Base-by-base conservation (phyloP, 805 yeast species). In the Ogataea dorogensis region DNA sequence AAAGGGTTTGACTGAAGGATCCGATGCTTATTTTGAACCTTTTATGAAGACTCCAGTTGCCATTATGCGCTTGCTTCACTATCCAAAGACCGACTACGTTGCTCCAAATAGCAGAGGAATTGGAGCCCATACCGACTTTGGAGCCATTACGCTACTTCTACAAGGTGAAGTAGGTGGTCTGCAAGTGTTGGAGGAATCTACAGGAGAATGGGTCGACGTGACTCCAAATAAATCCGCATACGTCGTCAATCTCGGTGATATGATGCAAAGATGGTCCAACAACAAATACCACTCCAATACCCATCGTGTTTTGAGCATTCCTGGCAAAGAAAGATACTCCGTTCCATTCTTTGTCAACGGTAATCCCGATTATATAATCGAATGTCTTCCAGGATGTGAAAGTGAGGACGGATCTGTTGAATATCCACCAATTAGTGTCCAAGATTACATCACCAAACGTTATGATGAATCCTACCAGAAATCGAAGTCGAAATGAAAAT, bases 101-200 rank as follows among this genome's bases (percentile, higher is more conserved):
- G 49, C 43, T 6, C 54, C 45, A 7, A 46, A 49, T n/a, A 55
- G 53, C 36, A 48, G 56, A 31, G 64, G 66, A 7, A 55, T 59
- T 32, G 64, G 65, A n/a, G 61, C 65, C 11, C 65, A 61, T 38
- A 58, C 62, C 2, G 66, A 61, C 35, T 57, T 56, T 39, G 62
- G 56, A 14, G 47, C 51, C 13, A 34, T 61, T 28, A 61, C 65
- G 1, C 43, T 61, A 19, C 42, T 61, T 12, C 45, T 48, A 27
- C 65, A 59, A 31, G 65, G 58, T 21, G 43, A 47, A 7, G 55
- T 54, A 17, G 58, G 61, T 1, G 68, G 65, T 4, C 40, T 63
- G 19, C 63, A 63, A 38, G 65, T 63, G 11, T 42, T 56, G 17
- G 53, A 54, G 43, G 48, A 53, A 24, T 20, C 12, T 10, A 35